These are phyloP conservation scores for Ilex asprella DNA, from an alignment of 257 asterid species.

Conservation along the genomic window DNA sequence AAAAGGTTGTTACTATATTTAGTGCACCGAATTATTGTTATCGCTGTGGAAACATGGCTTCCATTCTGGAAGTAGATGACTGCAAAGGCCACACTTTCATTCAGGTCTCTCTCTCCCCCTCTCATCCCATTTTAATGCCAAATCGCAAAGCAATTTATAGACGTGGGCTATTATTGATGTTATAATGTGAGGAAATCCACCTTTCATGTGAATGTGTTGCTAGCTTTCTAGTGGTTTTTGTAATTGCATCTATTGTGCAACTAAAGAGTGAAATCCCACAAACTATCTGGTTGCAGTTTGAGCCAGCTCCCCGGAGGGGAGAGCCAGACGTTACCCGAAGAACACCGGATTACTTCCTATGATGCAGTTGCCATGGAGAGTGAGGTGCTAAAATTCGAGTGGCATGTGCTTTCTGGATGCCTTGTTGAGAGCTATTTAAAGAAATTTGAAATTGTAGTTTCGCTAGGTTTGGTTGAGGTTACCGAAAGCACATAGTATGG, in stretches of 20 bases:
- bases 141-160: no score
- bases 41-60: constrained; percentile 89
- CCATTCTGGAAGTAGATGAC: constrained; percentile 76
- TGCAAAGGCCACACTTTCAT: constrained; percentile 63
- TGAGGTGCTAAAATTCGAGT: constrained; percentile 16
- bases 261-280: background rate
- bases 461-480: constrained; percentile 1
- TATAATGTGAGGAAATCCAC: no score
- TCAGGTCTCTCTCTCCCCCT: constrained; percentile 39
- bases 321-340: constrained; percentile 89
- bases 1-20: constrained; percentile 77
- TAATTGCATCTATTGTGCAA: background rate
- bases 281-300: constrained; percentile 44
- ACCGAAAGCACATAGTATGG: constrained; percentile 9
- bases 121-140: background rate
- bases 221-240: no score
- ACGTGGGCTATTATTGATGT: no score
- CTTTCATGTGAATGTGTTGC: no score
- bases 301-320: constrained; percentile 84
- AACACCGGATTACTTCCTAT: constrained; percentile 80
- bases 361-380: constrained; percentile 21
- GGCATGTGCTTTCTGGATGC: constrained; percentile 25
- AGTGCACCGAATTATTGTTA: constrained; percentile 85
- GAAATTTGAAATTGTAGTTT: constrained; percentile 4
- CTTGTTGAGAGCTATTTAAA: constrained; percentile 20